Percentiles rank a stretch among this genome's conserved stretches.
Conservation (phyloP, 208 protist genomes). For the Kentomonas sorsogonicus region DNA sequence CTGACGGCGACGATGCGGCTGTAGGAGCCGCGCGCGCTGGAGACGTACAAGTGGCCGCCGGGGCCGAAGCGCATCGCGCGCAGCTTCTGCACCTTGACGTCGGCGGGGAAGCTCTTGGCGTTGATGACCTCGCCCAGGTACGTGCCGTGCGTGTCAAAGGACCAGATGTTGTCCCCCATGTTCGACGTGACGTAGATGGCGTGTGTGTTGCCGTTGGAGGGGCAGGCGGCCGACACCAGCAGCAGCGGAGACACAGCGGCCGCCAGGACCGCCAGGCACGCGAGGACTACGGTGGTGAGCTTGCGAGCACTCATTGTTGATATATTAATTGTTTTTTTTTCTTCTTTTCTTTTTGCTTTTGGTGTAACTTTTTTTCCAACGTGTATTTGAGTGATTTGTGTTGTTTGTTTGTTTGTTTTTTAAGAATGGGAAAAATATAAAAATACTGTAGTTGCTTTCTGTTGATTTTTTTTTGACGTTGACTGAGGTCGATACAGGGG, state of each 20-base stretch:
- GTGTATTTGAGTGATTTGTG: not conserved
- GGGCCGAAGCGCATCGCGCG: slow-evolving; percentile 81
- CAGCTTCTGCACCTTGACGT: slow-evolving; percentile 76
- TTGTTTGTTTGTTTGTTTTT: no score
- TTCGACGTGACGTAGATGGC: slow-evolving; percentile 84
- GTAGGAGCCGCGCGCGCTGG: slow-evolving; percentile 71
- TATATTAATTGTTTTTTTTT: slow-evolving; percentile 1
- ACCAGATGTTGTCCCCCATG: slow-evolving; percentile 85
- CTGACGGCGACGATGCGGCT: slow-evolving; percentile 86
- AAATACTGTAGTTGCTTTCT: no score
- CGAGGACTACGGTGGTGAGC: not conserved
- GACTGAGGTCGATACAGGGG: no score
- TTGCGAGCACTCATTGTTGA: not conserved
- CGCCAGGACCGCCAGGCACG: not conserved
- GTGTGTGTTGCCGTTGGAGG: slow-evolving; percentile 84
- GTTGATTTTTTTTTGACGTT: no score
- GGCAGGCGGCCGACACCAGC: slow-evolving; percentile 29
- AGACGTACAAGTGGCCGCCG: slow-evolving; percentile 73
- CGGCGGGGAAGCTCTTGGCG: slow-evolving; percentile 43
- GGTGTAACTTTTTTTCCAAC: not conserved
- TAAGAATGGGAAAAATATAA: no score
- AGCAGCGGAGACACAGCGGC: slow-evolving; percentile 14
- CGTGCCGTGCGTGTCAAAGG: slow-evolving; percentile 74
- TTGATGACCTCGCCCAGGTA: slow-evolving; percentile 78
- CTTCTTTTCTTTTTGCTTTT: not conserved